These are phyloP conservation scores for Dichotomopilus funicola DNA, from an alignment of 2,329 filamentous ascomycete genomes.

Conservation along the genomic window DNA sequence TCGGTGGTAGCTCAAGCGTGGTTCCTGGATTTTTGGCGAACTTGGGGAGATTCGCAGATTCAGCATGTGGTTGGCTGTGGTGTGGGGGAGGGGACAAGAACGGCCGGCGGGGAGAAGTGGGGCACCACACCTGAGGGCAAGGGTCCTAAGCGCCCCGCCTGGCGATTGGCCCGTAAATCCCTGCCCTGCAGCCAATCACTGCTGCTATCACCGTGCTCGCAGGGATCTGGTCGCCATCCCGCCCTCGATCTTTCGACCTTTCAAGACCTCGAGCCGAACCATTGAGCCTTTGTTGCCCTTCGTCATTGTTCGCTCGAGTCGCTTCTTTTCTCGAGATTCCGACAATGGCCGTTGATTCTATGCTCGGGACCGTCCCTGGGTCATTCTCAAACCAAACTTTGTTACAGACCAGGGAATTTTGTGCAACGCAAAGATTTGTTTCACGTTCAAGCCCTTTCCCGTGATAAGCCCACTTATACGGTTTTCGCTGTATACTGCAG, in stretches of 20 bases:
- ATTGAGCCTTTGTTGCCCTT: slow-evolving; percentile 14
- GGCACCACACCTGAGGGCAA: slow-evolving; percentile 8
- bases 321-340: not conserved
- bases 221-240: slow-evolving; percentile 20
- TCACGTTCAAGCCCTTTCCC: too few species aligned
- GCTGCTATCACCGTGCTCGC: slow-evolving; percentile 21
- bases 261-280: too few species aligned
- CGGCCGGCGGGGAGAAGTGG: slow-evolving; percentile 16
- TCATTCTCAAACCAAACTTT: too few species aligned
- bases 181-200: slow-evolving; percentile 22
- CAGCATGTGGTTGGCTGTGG: slow-evolving; percentile 16
- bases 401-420: too few species aligned
- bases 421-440: too few species aligned
- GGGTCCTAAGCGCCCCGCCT: slow-evolving; percentile 23
- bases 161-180: slow-evolving; percentile 21
- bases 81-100: slow-evolving; percentile 12
- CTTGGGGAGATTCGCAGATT: slow-evolving; percentile 4
- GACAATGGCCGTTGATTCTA: slow-evolving; percentile 12
- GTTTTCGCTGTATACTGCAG: too few species aligned
- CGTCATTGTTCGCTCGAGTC: slow-evolving; percentile 18
- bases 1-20: too few species aligned
- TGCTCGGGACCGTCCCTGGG: too few species aligned
- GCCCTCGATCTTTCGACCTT: slow-evolving; percentile 18
- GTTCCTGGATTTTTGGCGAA: slow-evolving; percentile 1
- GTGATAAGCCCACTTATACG: too few species aligned